Base-by-base conservation (phyloP, 345 rosid genomes). In the Eucalyptus pumila region DNA sequence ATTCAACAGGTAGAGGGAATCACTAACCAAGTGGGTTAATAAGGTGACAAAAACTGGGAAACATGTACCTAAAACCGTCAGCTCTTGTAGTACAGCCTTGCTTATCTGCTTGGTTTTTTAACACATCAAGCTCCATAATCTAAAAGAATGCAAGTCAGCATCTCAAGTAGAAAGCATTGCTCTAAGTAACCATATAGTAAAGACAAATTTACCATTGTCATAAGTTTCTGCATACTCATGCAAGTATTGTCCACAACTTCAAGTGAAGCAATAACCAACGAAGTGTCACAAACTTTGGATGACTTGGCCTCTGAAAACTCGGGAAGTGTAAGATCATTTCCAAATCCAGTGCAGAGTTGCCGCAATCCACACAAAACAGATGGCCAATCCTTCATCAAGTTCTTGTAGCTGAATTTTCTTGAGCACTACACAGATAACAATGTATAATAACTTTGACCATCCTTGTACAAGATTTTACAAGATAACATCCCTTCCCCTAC, bases 51-150 rank as follows among this genome's bases (percentile, higher is more conserved):
- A 76, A 40, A 76, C 30, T 40, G 47, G 26, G 87, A 88, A 76
- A 45, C 60, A 85, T 49, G 67, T 91, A 97, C 99, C 99, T 97
- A 80, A 93, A 92, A 89, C 96, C 96, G 56, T 98, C 99, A 90
- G 95, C 95, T 93, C 98, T 94, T 32, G 92, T 91, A 47, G 95
- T 94, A 87, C 47, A 91, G 86, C 96, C 94, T 93, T 94, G 90
- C 27, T 54, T 51, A 88, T 94, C 94, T 62, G 97, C 99, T 90
- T 91, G 92, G 94, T 93, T 94, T 94, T 93, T 97, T 86, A 95
- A 94, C 42, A 60, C 60, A 90, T 98, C 99, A 90, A 98, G 96
- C 89, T 96, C 95, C 95, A 96, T 94, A 87, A 96, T 95, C 99
- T 97, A 90, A 80, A 80, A 87, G 69, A 56, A 80, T 88, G 48